Percentiles rank a stretch among this genome's conserved stretches.
These are phyloP conservation scores for Ustilago loliicola DNA, from an alignment of 1,284 basidiomycete genomes.

Conservation along the genomic window DNA sequence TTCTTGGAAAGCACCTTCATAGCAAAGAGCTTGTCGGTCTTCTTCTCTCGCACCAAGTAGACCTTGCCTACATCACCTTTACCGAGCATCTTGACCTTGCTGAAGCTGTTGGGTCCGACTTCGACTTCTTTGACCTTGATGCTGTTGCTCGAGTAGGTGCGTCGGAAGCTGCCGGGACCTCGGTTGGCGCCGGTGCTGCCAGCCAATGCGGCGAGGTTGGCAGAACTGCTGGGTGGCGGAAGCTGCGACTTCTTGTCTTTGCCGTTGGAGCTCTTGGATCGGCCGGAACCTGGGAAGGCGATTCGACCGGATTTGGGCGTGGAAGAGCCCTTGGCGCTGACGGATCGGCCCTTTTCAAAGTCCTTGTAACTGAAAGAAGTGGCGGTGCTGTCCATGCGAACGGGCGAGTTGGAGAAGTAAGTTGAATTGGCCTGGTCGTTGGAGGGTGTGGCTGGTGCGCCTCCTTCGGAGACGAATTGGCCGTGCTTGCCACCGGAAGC, in stretches of 20 bases:
- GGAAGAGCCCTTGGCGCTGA: conserved; percentile 46
- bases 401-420: conserved; percentile 63
- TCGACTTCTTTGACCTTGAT: conserved; percentile 83
- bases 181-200: conserved; percentile 71
- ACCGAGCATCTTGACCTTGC: conserved; percentile 69
- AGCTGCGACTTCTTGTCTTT: conserved; percentile 78
- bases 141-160: conserved; percentile 96
- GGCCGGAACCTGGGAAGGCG: conserved; percentile 57
- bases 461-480: conserved; percentile 30
- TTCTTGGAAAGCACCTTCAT: conserved; percentile 70
- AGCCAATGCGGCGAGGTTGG: conserved; percentile 52
- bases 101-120: conserved; percentile 66
- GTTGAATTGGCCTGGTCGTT: conserved; percentile 29
- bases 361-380: conserved; percentile 66
- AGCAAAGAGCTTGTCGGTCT: conserved; percentile 65
- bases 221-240: conserved; percentile 81
- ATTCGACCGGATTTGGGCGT: conserved; percentile 60
- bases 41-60: conserved; percentile 66
- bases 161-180: conserved; percentile 78
- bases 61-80: conserved; percentile 70
- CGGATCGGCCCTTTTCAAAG: conserved; percentile 58
- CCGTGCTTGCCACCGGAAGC: conserved; percentile 70
- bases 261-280: conserved; percentile 53
- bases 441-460: conserved; percentile 26
- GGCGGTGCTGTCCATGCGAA: conserved; percentile 65